Base-by-base conservation (phyloP, 768 basidiomycete genomes). In the Chlorophyllum brunneum region DNA sequence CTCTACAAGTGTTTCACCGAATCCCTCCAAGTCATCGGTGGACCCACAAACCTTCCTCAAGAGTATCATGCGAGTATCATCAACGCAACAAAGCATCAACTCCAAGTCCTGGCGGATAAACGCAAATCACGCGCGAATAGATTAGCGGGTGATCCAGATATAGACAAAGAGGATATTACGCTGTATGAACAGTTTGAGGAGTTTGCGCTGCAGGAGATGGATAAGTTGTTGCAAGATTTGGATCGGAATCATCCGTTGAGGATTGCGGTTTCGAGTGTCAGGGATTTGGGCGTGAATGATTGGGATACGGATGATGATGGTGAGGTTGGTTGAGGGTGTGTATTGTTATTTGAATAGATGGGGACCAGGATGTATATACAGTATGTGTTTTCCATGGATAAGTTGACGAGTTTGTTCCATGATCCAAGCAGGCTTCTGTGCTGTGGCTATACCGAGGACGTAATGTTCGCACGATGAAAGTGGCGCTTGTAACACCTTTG, bases 141-240 rank as follows among this genome's bases (percentile, higher is more conserved):
- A 6, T 59, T 63, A 10, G 56, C 57, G 41, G 65, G 61, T 18
- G 59, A 55, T 24, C 42, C 42, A 3, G 70, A 68, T 51, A 67
- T 56, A 48, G 86, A 89, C 45, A 70, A 71, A 52, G 86, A 90
- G 56, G 88, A 91, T 56, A 67, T 88, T 58, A 79, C 78, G 63
- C 63, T 90, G 48, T 62, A 88, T 33, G 87, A 92, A 65, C 88
- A 92, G 72, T 83, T 90, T 69, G 89, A 90, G 64, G 88, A 88
- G 51, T 89, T 86, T 61, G 85, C 82, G 58, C 63, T 90, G 57
- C 88, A 90, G 63, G 89, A 90, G 63, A 88, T 91, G 82, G 76
- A 69, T 39, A 85, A 80, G 73, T 72, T 86, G 67, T 60, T 89
- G 48, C 56, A 59, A 37, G 56, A 70, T 54, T 69, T 91, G 50